These are phyloP conservation scores for Penicillium sp. DNA, from an alignment of 2,329 filamentous ascomycete species.

Conservation along the genomic window DNA sequence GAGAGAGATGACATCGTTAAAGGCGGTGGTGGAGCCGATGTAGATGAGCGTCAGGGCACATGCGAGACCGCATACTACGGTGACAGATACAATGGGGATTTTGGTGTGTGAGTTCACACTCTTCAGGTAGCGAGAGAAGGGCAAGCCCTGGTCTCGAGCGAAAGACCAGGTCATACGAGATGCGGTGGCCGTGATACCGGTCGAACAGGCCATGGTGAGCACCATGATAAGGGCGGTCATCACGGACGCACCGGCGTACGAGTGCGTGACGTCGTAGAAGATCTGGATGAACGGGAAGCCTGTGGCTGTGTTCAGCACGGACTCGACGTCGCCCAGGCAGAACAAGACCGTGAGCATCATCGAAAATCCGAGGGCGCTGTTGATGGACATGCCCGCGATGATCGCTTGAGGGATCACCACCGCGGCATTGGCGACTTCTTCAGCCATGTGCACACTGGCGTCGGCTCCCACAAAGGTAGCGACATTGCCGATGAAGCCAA, in stretches of 20 bases:
- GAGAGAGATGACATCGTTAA: constrained; percentile 27
- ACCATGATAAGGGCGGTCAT: constrained; percentile 38
- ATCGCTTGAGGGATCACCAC: constrained; percentile 41
- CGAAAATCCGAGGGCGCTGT: constrained; percentile 39
- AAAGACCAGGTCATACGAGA: constrained; percentile 39
- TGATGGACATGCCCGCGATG: constrained; percentile 38
- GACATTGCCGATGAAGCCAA: constrained; percentile 38
- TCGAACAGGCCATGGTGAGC: constrained; percentile 32
- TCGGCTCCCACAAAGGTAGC: constrained; percentile 38
- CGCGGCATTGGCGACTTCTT: constrained; percentile 43
- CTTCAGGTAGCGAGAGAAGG: constrained; percentile 27
- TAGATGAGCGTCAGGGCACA: constrained; percentile 28
- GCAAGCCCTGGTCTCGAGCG: constrained; percentile 36
- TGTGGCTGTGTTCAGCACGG: constrained; percentile 35
- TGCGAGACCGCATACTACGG: constrained; percentile 24
- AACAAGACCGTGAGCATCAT: constrained; percentile 41
- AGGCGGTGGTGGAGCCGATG: constrained; percentile 25
- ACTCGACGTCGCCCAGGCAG: constrained; percentile 38
- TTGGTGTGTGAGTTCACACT: constrained; percentile 19
- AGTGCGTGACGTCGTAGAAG: constrained; percentile 51
- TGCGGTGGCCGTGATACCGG: constrained; percentile 36
- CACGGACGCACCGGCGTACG: constrained; percentile 33
- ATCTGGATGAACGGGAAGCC: constrained; percentile 42
- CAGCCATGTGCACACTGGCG: constrained; percentile 37
- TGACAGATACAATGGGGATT: constrained; percentile 22